A percentile compares a stretch with the other conserved stretches of the same genome.
Conservation (phyloP, 2,329 filamentous ascomycete genomes). For the Neofusicoccum ribis region DNA sequence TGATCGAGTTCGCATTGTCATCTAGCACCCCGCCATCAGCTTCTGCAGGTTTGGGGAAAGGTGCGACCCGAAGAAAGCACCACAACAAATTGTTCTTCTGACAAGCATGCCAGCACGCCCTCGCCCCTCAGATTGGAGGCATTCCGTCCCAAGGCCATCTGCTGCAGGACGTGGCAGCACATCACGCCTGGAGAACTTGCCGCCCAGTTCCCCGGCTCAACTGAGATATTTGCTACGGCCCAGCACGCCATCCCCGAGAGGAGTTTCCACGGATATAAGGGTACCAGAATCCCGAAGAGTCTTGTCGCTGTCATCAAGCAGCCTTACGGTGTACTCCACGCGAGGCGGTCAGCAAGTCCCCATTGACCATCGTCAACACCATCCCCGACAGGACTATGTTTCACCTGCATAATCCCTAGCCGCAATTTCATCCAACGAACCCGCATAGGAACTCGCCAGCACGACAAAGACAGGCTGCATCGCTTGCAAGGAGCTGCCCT, state of each 20-base stretch:
- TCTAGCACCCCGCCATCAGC: not conserved
- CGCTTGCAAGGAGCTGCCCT: slow-evolving; percentile 1
- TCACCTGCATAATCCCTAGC: slow-evolving; percentile 19
- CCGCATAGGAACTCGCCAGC: not conserved
- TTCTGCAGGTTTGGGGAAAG: not conserved
- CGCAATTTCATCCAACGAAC: not conserved
- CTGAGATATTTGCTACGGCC: not conserved
- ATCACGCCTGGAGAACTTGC: not conserved
- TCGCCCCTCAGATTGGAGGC: not conserved
- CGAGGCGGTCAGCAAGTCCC: slow-evolving; percentile 19
- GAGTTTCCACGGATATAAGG: not conserved
- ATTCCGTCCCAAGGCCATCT: not conserved
- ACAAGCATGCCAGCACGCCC: slow-evolving; percentile 16
- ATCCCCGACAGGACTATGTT: slow-evolving; percentile 16
- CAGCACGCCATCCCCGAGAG: not conserved
- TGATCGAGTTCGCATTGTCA: not conserved
- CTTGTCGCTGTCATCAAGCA: not conserved
- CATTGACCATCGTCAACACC: slow-evolving; percentile 6
- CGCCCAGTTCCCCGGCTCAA: too few relatives aligned
- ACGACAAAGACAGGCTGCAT: slow-evolving; percentile 15
- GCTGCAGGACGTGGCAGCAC: not conserved
- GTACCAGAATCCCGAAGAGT: not conserved
- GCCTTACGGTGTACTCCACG: not conserved
- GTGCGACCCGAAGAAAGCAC: not conserved
- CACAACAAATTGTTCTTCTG: slow-evolving; percentile 3